Evolutionary conservation across 176 grass and related monocot species (phyloP).

Genomic region (Ampelocalamus luodianensis): DNA sequence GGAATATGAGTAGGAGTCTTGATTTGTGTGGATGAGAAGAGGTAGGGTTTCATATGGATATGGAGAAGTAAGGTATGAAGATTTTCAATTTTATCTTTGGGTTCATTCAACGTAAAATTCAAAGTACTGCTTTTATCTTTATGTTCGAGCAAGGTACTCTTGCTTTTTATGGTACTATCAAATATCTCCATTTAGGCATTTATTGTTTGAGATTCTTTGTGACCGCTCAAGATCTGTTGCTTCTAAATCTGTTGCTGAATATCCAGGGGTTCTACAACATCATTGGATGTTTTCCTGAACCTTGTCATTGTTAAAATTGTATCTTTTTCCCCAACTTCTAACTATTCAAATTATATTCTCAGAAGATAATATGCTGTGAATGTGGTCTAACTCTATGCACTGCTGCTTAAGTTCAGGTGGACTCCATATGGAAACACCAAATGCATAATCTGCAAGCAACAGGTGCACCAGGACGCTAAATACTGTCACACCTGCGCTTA

Average conservation of each 20-base stretch:
- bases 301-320: background rate
- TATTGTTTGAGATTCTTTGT: background rate
- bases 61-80: background rate
- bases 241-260: background rate
- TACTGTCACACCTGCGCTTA: constrained; percentile 99
- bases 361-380: background rate
- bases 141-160: constrained; percentile 14
- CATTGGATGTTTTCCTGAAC: background rate
- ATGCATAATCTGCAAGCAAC: constrained; percentile 94
- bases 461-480: constrained; percentile 97
- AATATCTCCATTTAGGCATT: background rate
- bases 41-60: constrained; percentile 6
- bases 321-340: background rate
- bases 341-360: background rate
- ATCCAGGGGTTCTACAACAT: background rate
- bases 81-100: background rate
- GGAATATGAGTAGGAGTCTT: background rate
- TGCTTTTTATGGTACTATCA: background rate
- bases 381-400: constrained; percentile 27
- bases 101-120: background rate
- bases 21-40: background rate
- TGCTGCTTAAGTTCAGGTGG: constrained; percentile 62
- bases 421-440: constrained; percentile 92
- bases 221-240: background rate
- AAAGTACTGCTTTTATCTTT: background rate